Conservation (phyloP, 805 yeast species). For the Allodekkera sacchari region DNA sequence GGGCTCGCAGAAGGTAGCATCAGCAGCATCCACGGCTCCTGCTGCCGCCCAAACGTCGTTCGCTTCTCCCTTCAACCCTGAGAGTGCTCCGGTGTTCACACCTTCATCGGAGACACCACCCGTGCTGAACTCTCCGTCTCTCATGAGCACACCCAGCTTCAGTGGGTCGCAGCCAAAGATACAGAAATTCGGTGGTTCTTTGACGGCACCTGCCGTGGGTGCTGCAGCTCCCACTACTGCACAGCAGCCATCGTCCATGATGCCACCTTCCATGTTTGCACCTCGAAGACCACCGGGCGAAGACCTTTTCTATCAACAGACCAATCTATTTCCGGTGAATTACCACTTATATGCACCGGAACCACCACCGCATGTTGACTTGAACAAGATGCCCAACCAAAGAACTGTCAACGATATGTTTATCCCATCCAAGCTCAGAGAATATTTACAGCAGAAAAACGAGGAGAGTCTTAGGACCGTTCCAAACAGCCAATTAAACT, state of each 20-base stretch:
- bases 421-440: constrained; percentile 64
- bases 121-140: constrained; percentile 25
- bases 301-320: constrained; percentile 25
- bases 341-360: constrained; percentile 87
- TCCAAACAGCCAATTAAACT: constrained; percentile 37
- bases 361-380: constrained; percentile 65
- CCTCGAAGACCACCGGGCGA: constrained; percentile 7
- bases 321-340: constrained; percentile 47
- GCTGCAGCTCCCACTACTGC: constrained; percentile 5
- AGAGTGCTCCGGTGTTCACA: constrained; percentile 23
- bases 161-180: neutral
- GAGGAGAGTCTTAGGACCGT: constrained; percentile 67
- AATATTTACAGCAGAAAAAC: constrained; percentile 59
- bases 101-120: constrained; percentile 26
- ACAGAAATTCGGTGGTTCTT: too few species aligned
- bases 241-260: constrained; percentile 4
- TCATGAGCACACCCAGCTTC: neutral
- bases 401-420: constrained; percentile 62
- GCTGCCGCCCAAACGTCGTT: constrained; percentile 4
- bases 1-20: too few species aligned
- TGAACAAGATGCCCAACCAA: constrained; percentile 62
- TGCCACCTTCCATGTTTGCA: neutral
- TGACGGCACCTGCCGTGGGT: neutral
- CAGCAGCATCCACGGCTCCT: constrained; percentile 2
- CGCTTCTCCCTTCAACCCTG: constrained; percentile 19